These are phyloP conservation scores for Saccharomyces hybrid DNA, from an alignment of 1,139 yeast species.

Conservation along the genomic window DNA sequence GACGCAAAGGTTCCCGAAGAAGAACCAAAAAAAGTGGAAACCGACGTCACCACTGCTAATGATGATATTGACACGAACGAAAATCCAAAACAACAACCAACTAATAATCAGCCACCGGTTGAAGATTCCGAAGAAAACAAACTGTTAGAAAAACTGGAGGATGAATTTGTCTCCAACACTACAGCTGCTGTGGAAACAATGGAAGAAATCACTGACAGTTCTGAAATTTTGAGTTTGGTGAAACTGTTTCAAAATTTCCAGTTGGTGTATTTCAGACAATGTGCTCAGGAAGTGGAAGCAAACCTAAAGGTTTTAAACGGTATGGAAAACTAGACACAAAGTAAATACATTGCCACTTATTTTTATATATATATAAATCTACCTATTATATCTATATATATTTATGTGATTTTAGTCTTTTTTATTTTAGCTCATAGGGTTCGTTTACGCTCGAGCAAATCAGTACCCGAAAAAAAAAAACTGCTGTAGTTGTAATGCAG, in stretches of 20 bases:
- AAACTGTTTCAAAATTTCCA: constrained; percentile 61
- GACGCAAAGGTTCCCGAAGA: not conserved
- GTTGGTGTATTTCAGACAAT: constrained; percentile 55
- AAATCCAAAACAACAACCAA: not conserved
- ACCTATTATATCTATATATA: not conserved
- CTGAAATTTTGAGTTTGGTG: constrained; percentile 53
- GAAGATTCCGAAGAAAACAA: constrained; percentile 16
- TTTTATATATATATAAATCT: not conserved
- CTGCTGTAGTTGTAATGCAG: not conserved
- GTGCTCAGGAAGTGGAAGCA: constrained; percentile 38
- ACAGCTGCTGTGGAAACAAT: constrained; percentile 68
- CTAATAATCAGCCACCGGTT: not conserved
- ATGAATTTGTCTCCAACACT: constrained; percentile 69
- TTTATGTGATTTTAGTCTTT: not conserved
- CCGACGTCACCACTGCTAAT: not conserved
- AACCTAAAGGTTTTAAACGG: constrained; percentile 39
- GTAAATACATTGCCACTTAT: not conserved
- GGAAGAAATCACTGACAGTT: constrained; percentile 63
- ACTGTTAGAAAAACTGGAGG: constrained; percentile 56
- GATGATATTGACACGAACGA: not conserved
- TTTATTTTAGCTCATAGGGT: not conserved
- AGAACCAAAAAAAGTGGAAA: not conserved
- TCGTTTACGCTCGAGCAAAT: not conserved
- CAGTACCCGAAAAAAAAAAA: not conserved
- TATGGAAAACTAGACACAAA: constrained; percentile 19